Evolutionary conservation across 495 filamentous ascomycete species (phyloP).

Genomic region (Aspergillus indologenus): DNA sequence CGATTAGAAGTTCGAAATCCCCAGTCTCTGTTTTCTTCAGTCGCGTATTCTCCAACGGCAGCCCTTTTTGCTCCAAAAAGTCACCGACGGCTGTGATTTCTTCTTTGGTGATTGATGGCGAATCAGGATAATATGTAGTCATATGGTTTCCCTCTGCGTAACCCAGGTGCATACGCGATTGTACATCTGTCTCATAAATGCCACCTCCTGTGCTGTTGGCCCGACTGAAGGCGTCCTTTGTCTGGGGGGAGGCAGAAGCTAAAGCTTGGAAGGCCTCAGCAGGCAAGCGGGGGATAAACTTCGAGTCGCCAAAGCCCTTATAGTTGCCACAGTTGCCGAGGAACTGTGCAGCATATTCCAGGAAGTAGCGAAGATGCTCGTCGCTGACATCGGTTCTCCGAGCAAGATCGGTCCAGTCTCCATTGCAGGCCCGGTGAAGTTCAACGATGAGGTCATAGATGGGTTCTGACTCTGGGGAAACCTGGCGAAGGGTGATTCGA

Average conservation of each 20-base stretch:
- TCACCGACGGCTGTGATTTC: conserved; percentile 73
- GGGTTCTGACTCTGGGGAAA: conserved; percentile 83
- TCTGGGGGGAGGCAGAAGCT: conserved; percentile 58
- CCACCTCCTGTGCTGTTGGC: conserved; percentile 53
- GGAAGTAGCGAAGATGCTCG: conserved; percentile 67
- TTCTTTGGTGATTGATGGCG: conserved; percentile 75
- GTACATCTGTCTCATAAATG: conserved; percentile 66
- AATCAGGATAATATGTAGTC: conserved; percentile 90
- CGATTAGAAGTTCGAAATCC: conserved; percentile 79
- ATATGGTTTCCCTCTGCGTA: conserved; percentile 80
- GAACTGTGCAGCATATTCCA: conserved; percentile 86
- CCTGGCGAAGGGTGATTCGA: conserved; percentile 80
- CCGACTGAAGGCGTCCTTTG: conserved; percentile 62
- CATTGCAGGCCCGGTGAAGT: conserved; percentile 67
- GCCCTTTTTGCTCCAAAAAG: conserved; percentile 70
- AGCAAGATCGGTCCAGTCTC: conserved; percentile 74
- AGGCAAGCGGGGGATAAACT: conserved; percentile 81
- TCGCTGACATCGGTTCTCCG: conserved; percentile 66
- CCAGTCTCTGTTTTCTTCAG: conserved; percentile 69
- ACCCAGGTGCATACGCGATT: conserved; percentile 76
- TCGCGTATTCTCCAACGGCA: conserved; percentile 83
- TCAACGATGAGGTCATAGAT: conserved; percentile 90
- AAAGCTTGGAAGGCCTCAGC: conserved; percentile 66
- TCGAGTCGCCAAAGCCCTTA: conserved; percentile 92
- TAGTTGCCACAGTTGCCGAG: conserved; percentile 92